Evolutionary conservation across 129 eudicot genomes (phyloP), one percentile per base, ranked within the genome.

Genomic region (Chrysanthemum seticuspe): DNA sequence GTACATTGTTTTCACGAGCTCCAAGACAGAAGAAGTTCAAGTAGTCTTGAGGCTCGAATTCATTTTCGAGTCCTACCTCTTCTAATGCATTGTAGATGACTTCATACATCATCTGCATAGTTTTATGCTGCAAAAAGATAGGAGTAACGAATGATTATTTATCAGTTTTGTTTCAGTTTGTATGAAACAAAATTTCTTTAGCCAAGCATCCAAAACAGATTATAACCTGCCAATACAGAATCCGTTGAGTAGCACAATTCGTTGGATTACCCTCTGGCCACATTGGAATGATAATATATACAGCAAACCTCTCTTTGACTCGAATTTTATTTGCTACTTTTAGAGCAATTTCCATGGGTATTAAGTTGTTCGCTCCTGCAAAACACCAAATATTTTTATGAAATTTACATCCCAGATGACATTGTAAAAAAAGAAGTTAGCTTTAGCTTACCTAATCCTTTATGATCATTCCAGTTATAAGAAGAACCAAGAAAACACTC

Each of bases 331-430:
- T 63, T 63, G 68, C 68, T 16, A 63, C 12, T 63, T 63, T 63
- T 63, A 63, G 68, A 63, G 68, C 50, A 34, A 63, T 31, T 63
- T 63, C 68, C 68, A 63, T 63, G n/a, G 68, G 68, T 63, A 63
- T 63, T 5, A 63, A 63, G 51, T 63, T 63, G 40, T 63, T 63
- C 2, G 68, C 51, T 29, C 68, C 68, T 63, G 68, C 68, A 63
- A 31, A 63, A 63, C 23, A 29, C 2, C 51, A 36, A 63, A 34
- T 16, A 29, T 34, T 13, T 10, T 25, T 25, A 25, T 12, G 7
- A 60, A 4, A 25, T 21, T 60, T 19, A 12, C 44, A 3, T 10
- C 3, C 25, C 18, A 60, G 65, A n/a, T 60, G 7, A 2, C 25
- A 2, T 60, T 60, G 5, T 14, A 6, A 61, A 2, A 15, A 4